Percentiles rank a stretch among this genome's conserved stretches.
These are phyloP conservation scores for Colletotrichum sp. DNA, from an alignment of 2,329 filamentous ascomycete genomes.

Conservation along the genomic window DNA sequence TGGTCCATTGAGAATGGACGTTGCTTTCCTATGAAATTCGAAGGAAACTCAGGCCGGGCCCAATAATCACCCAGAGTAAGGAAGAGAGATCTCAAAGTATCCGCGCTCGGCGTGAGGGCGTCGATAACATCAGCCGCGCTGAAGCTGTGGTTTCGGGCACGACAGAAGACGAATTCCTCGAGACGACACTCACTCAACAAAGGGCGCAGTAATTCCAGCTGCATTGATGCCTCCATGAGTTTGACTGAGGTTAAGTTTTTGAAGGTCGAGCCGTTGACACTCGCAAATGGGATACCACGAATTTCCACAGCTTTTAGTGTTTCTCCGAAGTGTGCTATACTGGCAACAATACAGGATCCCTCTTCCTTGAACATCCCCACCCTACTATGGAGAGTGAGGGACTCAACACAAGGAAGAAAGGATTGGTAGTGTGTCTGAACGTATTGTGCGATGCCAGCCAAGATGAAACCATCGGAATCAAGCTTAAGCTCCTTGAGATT, in stretches of 20 bases:
- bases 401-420: not conserved
- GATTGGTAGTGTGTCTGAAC: not conserved
- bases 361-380: rapidly evolving
- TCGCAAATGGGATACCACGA: rapidly evolving
- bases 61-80: not conserved
- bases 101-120: not conserved
- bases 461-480: rapidly evolving
- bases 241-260: not conserved
- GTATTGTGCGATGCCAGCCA: rapidly evolving
- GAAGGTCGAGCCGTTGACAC: not conserved
- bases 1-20: not conserved
- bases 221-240: not conserved
- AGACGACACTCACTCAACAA: not conserved
- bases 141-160: not conserved
- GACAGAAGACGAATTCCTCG: not conserved
- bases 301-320: not conserved
- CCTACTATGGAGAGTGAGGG: not conserved
- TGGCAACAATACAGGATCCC: not conserved
- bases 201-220: not conserved
- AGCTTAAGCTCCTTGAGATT: not conserved
- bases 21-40: not conserved
- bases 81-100: not conserved
- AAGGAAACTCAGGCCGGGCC: not conserved
- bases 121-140: not conserved
- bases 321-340: not conserved